These are phyloP conservation scores for Oryza nivara DNA, from an alignment of 176 grass and related monocot species.

Conservation along the genomic window DNA sequence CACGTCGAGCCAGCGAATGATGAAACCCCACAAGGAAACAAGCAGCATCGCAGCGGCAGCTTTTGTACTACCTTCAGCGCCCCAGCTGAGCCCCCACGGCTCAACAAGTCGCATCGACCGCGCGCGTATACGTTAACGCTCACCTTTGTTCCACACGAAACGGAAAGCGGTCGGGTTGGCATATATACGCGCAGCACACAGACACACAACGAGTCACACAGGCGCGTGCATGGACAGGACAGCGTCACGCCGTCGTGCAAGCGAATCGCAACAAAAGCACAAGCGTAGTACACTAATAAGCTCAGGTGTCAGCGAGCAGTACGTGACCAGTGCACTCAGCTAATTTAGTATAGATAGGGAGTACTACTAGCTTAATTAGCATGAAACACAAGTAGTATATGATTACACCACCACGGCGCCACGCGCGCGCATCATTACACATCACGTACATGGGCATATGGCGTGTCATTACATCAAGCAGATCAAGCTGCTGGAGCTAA, in stretches of 20 bases:
- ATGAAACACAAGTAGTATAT: not conserved
- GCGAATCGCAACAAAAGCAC: constrained; percentile 40
- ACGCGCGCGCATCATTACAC: constrained; percentile 43
- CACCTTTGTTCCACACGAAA: constrained; percentile 24
- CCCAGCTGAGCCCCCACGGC: not conserved
- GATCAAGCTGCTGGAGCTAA: not conserved
- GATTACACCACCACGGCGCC: constrained; percentile 42
- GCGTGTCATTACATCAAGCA: constrained; percentile 18
- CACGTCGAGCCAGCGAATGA: not conserved
- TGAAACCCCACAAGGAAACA: constrained; percentile 14
- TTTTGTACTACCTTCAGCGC: not conserved
- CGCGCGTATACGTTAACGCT: not conserved
- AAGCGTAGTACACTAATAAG: not conserved
- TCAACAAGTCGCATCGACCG: not conserved
- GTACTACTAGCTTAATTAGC: not conserved
- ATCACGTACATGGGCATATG: constrained; percentile 3
- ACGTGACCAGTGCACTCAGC: constrained; percentile 2
- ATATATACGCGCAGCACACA: not conserved
- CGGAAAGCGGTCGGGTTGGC: not conserved
- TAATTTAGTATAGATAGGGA: not conserved
- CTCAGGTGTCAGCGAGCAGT: not conserved
- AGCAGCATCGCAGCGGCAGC: not conserved
- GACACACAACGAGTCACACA: not conserved
- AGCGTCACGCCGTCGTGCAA: constrained; percentile 1
- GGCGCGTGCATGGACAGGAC: constrained; percentile 2